Evolutionary conservation across 495 filamentous ascomycete species (phyloP).

Genomic region (Aspergillus carlsbadensis): DNA sequence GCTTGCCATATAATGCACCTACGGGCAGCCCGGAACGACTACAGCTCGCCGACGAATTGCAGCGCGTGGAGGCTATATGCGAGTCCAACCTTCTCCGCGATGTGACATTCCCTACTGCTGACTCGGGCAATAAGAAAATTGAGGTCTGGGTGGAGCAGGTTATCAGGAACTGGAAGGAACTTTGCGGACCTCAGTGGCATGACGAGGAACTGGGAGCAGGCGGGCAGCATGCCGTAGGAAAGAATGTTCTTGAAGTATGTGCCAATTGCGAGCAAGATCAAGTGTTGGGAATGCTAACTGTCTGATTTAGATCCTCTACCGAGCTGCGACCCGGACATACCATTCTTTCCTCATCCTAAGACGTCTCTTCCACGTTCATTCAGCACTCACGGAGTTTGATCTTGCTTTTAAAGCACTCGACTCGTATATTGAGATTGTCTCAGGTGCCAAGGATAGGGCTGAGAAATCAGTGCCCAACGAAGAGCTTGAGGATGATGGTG

Average conservation of each 20-base stretch:
- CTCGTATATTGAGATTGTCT: slow-evolving; percentile 84
- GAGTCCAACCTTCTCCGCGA: slow-evolving; percentile 71
- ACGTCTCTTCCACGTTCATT: slow-evolving; percentile 85
- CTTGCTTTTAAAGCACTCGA: slow-evolving; percentile 83
- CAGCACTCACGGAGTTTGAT: slow-evolving; percentile 81
- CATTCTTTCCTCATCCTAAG: slow-evolving; percentile 86
- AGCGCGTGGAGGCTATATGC: slow-evolving; percentile 70
- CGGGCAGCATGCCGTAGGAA: slow-evolving; percentile 68
- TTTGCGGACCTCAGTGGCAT: slow-evolving; percentile 71
- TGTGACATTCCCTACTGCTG: slow-evolving; percentile 79
- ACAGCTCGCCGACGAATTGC: slow-evolving; percentile 69
- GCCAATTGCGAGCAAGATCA: not conserved
- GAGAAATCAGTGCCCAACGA: slow-evolving; percentile 76
- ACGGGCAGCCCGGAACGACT: slow-evolving; percentile 46
- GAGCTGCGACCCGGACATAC: slow-evolving; percentile 86
- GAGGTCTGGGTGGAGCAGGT: slow-evolving; percentile 79
- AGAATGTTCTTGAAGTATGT: slow-evolving; percentile 69
- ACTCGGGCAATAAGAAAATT: slow-evolving; percentile 67
- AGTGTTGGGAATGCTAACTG: not conserved
- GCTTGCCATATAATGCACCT: slow-evolving; percentile 32
- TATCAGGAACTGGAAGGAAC: slow-evolving; percentile 78
- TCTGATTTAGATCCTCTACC: slow-evolving; percentile 66
- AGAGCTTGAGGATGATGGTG: slow-evolving; percentile 74
- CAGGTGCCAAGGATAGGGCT: slow-evolving; percentile 73
- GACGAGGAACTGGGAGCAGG: slow-evolving; percentile 76